Percentiles rank a stretch among this genome's conserved stretches.
Conservation (phyloP, 352 stramenopile genomes). For the Elongisporangium prolatum region DNA sequence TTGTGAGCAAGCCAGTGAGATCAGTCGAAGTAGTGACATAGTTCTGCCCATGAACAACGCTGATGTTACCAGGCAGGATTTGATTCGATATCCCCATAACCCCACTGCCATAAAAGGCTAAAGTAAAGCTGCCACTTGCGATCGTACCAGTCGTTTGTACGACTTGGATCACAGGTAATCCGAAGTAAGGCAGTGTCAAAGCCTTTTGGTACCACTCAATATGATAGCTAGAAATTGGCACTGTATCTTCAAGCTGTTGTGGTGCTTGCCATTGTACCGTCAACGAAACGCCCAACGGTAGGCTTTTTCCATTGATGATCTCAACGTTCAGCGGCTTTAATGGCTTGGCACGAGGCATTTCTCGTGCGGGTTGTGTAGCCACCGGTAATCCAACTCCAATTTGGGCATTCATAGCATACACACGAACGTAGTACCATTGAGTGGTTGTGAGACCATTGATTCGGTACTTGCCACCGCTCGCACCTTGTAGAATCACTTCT, state of each 20-base stretch:
- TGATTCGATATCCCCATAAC: conserved; percentile 11
- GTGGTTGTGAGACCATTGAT: conserved; percentile 47
- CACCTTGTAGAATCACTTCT: conserved; percentile 21
- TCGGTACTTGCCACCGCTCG: conserved; percentile 24
- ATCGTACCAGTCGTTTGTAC: conserved; percentile 49
- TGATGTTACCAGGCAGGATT: conserved; percentile 44
- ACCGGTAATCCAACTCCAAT: conserved; percentile 37
- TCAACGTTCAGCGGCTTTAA: conserved; percentile 22
- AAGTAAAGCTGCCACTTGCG: conserved; percentile 48
- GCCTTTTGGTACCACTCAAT: conserved; percentile 77
- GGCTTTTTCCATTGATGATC: conserved; percentile 26
- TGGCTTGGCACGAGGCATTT: conserved; percentile 70
- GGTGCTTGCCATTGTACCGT: conserved; percentile 49
- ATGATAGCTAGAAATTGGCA: conserved; percentile 29
- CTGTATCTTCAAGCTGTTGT: conserved; percentile 9
- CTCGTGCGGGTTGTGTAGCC: conserved; percentile 35
- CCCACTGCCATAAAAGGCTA: conserved; percentile 40
- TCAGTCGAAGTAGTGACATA: conserved; percentile 85
- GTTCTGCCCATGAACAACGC: conserved; percentile 40
- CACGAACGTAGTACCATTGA: conserved; percentile 54
- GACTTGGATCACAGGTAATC: conserved; percentile 38
- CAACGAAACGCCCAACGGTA: conserved; percentile 39
- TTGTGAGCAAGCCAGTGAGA: conserved; percentile 78
- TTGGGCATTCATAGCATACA: conserved; percentile 66
- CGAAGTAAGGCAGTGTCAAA: conserved; percentile 51